Evolutionary conservation across 139 green algal species (phyloP).

Genomic region (Picochlorum sp.): DNA sequence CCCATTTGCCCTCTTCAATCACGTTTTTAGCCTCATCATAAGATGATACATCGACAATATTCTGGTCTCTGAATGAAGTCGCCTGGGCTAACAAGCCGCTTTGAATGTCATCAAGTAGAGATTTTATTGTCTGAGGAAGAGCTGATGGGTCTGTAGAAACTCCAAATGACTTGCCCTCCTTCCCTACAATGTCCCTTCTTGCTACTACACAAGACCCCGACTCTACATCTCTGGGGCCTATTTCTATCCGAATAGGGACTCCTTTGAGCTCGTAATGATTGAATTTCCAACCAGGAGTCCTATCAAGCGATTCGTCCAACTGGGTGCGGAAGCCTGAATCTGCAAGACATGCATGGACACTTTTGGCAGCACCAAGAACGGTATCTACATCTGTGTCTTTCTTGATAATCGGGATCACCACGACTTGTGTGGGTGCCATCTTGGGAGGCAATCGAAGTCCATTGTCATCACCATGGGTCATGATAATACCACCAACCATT

Average conservation of each 20-base stretch:
- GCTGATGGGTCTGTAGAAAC: constrained; percentile 51
- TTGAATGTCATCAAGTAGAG: constrained; percentile 50
- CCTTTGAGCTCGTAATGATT: constrained; percentile 95
- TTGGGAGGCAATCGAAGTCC: constrained; percentile 81
- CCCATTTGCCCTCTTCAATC: constrained; percentile 82
- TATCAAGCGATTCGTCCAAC: constrained; percentile 63
- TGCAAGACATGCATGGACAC: constrained; percentile 40
- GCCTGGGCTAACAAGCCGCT: constrained; percentile 53
- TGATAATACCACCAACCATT: constrained; percentile 93
- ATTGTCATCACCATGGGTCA: constrained; percentile 94
- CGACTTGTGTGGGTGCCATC: constrained; percentile 86
- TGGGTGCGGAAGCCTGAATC: constrained; percentile 67
- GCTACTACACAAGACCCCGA: constrained; percentile 62
- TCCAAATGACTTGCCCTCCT: constrained; percentile 91
- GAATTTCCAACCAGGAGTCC: constrained; percentile 92
- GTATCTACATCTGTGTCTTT: constrained; percentile 61
- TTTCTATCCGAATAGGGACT: constrained; percentile 75
- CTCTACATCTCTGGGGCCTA: constrained; percentile 75
- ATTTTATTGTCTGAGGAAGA: constrained; percentile 41
- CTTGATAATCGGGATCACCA: constrained; percentile 89
- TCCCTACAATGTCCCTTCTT: constrained; percentile 72
- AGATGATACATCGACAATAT: constrained; percentile 86
- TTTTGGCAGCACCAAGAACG: constrained; percentile 46
- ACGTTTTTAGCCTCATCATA: constrained; percentile 88
- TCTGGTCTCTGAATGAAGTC: constrained; percentile 76